Percentiles rank a stretch among this genome's conserved stretches.
Evolutionary conservation across 225 moss, liverwort and hornwort species (phyloP).

Genomic region (Climacium dendroides): DNA sequence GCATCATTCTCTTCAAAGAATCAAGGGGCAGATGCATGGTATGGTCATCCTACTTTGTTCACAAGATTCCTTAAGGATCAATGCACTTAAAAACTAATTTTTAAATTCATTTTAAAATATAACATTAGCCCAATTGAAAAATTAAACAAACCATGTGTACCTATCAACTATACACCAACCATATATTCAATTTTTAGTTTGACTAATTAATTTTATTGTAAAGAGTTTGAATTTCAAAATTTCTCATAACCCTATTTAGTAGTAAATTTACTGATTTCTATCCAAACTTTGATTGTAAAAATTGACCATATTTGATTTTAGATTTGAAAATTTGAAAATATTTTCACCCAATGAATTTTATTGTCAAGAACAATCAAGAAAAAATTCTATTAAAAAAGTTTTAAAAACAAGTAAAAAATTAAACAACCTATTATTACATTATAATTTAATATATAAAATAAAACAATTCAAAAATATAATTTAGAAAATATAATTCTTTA

Average conservation of each 20-base stretch:
- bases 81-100: not conserved
- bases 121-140: not conserved
- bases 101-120: not conserved
- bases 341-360: not conserved
- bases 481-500: too few relatives aligned
- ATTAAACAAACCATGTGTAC: not conserved
- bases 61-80: not conserved
- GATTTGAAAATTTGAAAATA: not conserved
- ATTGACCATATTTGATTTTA: not conserved
- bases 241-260: accelerated
- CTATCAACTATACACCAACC: not conserved
- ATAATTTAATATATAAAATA: not conserved
- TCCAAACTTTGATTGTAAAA: not conserved
- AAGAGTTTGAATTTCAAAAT: not conserved
- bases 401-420: not conserved
- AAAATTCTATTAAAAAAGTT: not conserved
- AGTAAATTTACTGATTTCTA: not conserved
- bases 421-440: not conserved
- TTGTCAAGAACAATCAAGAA: not conserved
- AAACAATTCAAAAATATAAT: not conserved
- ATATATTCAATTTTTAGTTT: not conserved
- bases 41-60: not conserved
- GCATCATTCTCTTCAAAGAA: not conserved
- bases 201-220: not conserved
- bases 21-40: not conserved